A percentile compares a stretch with the other conserved stretches of the same genome.
These are phyloP conservation scores for Sparassis latifolia DNA, from an alignment of 1,284 basidiomycete genomes.

Conservation along the genomic window DNA sequence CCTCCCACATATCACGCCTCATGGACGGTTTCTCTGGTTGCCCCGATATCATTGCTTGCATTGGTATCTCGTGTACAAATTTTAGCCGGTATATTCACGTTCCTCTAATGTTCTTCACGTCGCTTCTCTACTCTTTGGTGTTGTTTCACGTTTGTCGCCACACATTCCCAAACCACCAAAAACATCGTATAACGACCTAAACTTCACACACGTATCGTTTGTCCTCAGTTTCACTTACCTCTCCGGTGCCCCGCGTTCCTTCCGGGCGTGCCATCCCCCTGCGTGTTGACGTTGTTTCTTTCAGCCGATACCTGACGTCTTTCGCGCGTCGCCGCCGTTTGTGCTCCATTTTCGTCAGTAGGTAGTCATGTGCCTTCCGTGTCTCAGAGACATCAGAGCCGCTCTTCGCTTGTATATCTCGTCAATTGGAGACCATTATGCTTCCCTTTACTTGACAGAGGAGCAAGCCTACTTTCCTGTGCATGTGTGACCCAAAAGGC, in stretches of 20 bases:
- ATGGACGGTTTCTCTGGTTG: constrained; percentile 16
- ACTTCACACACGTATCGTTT: constrained; percentile 17
- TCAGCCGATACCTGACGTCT: neutral
- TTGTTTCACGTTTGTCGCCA: constrained; percentile 15
- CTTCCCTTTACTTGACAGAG: constrained; percentile 1
- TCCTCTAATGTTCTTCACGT: constrained; percentile 27
- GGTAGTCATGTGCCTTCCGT: constrained; percentile 20
- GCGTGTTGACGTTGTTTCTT: constrained; percentile 1
- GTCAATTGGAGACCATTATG: constrained; percentile 21
- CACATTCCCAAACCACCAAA: constrained; percentile 31
- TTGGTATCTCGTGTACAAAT: constrained; percentile 24
- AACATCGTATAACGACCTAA: constrained; percentile 36
- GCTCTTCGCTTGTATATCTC: constrained; percentile 22
- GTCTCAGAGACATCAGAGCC: constrained; percentile 15
- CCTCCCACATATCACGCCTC: constrained; percentile 16
- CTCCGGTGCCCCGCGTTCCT: constrained; percentile 5
- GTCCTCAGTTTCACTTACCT: constrained; percentile 12
- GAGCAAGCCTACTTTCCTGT: no score
- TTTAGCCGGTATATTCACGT: constrained; percentile 21
- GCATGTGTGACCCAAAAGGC: no score
- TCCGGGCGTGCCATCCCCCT: constrained; percentile 3
- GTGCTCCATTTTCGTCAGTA: constrained; percentile 17
- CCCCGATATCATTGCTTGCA: constrained; percentile 16
- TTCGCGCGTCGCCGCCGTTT: neutral
- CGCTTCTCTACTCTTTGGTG: constrained; percentile 24